A percentile compares a stretch with the other conserved stretches of the same genome.
Evolutionary conservation across 805 yeast species (phyloP).

Genomic region (Torulaspora microellipsoides): DNA sequence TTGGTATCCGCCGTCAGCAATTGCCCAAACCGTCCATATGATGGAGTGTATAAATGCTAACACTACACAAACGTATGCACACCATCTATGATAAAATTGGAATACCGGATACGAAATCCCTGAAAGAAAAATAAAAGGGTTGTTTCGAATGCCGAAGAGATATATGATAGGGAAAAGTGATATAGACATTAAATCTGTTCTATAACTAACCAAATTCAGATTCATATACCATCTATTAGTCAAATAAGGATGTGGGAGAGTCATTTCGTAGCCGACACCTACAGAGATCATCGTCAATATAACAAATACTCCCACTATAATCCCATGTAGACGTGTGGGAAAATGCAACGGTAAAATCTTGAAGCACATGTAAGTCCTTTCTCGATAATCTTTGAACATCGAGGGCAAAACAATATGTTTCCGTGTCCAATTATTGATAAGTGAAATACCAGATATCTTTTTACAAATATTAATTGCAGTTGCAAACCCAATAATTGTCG

Average conservation of each 20-base stretch:
- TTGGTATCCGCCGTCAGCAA: slow-evolving; percentile 39
- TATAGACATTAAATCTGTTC: slow-evolving; percentile 48
- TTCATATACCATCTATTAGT: slow-evolving; percentile 33
- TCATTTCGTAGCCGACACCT: slow-evolving; percentile 36
- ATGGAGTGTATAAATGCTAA: slow-evolving; percentile 52
- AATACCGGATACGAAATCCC: slow-evolving; percentile 61
- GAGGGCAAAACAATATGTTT: slow-evolving; percentile 30
- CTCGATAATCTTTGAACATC: slow-evolving; percentile 19
- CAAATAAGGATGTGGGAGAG: slow-evolving; percentile 38
- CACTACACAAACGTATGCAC: slow-evolving; percentile 48
- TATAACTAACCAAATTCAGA: slow-evolving; percentile 44
- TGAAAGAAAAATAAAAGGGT: slow-evolving; percentile 55
- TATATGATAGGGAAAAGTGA: slow-evolving; percentile 54
- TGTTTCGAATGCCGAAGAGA: slow-evolving; percentile 70
- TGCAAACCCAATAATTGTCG: slow-evolving; percentile 31
- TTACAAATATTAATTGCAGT: slow-evolving; percentile 30
- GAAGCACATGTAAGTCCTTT: slow-evolving; percentile 20
- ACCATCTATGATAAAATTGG: slow-evolving; percentile 62
- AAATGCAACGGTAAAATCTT: slow-evolving; percentile 29
- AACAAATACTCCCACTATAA: slow-evolving; percentile 33
- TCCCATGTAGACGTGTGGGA: slow-evolving; percentile 30
- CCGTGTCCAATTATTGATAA: slow-evolving; percentile 21
- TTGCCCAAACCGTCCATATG: slow-evolving; percentile 48
- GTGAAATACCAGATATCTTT: slow-evolving; percentile 25
- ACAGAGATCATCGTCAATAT: slow-evolving; percentile 32